Evolutionary conservation across 2,329 filamentous ascomycete species (phyloP), one percentile per base, ranked within the genome.

Genomic region (Arachnopeziza araneosa): DNA sequence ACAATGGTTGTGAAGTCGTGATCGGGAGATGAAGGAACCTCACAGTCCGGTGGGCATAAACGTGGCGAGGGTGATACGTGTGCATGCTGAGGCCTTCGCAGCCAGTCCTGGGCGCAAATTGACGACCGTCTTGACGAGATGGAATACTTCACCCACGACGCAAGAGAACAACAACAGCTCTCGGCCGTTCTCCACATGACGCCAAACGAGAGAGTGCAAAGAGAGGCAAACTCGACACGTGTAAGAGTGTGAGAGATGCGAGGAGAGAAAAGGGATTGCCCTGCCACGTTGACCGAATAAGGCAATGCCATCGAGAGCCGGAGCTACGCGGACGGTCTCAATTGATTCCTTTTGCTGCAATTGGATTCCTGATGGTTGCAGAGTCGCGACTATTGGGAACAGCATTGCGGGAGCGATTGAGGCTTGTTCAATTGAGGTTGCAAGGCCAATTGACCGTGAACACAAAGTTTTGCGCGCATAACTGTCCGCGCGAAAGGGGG

Each of bases 261-360:
- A 50, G 54, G 44, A 22, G 54, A n/a, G 17, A 44, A 19, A 44
- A 19, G 12, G 22, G 52, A 44, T 49, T 49, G 54, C 54, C 23
- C 10, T 17, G n/a, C 48, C 54, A 56, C 54, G 55, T 56, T 24
- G 49, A 26, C 55, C 55, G 26, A 56, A 56, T 56, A 19, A 56
- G 55, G 55, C 48, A 56, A 56, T 52, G 24, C 55, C 55, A 30
- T 52, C 6, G 30, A 44, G 17, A 44, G 36, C 36, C 36, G 36
- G 36, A 44, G 36, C 36, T 44, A 44, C 36, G 36, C 36, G 36
- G 36, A 44, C 6, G 17, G 36, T 12, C 36, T 44, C 32, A 14
- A 50, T 22, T 32, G 48, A 26, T 19, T 49, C n/a, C 30, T 30
- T n/a, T 49, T 49, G 54, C 22, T 23, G 17, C n/a, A 44, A 55